These are phyloP conservation scores for Jaenimonas drosophilae DNA, from an alignment of 208 protist genomes.

Conservation along the genomic window DNA sequence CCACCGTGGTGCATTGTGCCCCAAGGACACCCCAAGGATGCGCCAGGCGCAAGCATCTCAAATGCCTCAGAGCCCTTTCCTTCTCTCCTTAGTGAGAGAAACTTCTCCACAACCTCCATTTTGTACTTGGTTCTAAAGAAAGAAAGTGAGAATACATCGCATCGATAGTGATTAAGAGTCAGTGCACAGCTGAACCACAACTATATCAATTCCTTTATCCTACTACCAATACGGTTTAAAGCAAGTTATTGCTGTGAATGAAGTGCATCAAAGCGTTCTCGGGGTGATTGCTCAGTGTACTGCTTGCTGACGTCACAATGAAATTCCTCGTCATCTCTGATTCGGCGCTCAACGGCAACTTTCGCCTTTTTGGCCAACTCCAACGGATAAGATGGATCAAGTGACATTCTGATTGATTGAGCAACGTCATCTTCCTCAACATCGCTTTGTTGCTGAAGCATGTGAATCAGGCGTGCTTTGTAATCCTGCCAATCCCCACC, in stretches of 20 bases:
- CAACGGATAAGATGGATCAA: slow-evolving; percentile 68
- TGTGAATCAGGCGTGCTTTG: slow-evolving; percentile 54
- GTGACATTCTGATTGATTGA: slow-evolving; percentile 63
- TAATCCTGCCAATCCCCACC: slow-evolving; percentile 81
- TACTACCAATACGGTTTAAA: background rate
- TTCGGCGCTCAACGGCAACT: slow-evolving; percentile 22
- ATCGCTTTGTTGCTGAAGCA: slow-evolving; percentile 73
- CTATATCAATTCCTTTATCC: background rate
- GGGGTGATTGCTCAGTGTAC: slow-evolving; percentile 40
- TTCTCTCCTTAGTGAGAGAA: slow-evolving; percentile 54
- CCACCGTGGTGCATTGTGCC: slow-evolving; percentile 77
- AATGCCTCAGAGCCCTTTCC: slow-evolving; percentile 77
- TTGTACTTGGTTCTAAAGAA: background rate
- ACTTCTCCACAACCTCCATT: slow-evolving; percentile 80
- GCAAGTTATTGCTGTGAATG: background rate
- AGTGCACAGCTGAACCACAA: background rate
- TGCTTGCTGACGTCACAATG: slow-evolving; percentile 26
- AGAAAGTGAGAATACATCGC: background rate
- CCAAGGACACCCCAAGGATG: slow-evolving; percentile 79
- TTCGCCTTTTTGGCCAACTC: slow-evolving; percentile 49
- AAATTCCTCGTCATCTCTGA: slow-evolving; percentile 36
- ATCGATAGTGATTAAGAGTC: background rate
- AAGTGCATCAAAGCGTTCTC: slow-evolving; percentile 41
- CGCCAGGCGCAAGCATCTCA: slow-evolving; percentile 57
- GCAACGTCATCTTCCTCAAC: slow-evolving; percentile 75